Evolutionary conservation across 2,329 filamentous ascomycete genomes (phyloP), one percentile per base, ranked within the genome.

Genomic region (Aspergillus ustus): DNA sequence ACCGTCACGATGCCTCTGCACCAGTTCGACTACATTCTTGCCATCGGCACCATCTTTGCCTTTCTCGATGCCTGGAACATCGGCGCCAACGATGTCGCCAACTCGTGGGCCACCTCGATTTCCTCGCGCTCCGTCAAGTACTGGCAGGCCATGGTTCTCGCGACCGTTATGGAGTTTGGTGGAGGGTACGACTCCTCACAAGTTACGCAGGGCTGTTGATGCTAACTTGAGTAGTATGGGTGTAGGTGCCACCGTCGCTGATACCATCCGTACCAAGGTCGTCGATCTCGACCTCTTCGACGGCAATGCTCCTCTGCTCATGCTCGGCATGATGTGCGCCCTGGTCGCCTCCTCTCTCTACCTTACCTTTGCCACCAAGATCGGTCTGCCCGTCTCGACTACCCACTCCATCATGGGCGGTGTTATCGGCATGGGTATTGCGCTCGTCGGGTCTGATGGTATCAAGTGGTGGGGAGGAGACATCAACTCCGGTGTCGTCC

Each of bases 21-120:
- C 48, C 63, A 67, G 54, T 67, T 56, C 54, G 65, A 67, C 52
- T 66, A 66, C 40, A 60, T 67, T 15, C 60, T 67, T 46, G 65
- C 65, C 45, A 31, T 67, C 6, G 65, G 65, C 45, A 67, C 65
- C 20, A 67, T 67, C n/a, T 67, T 67, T 55, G 63, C 65, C 7
- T 67, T 67, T 34, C 65, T 67, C 2, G 65, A 67, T 49, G 65
- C 65, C 4, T 67, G 61, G 61, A 67, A 67, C 37, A 67, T 67
- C 11, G 65, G 65, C 28, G 65, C 65, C 60, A 67, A 67, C 31
- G 65, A 67, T 66, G 63, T 63, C 15, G 65, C 65, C 61, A 67
- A 67, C 58, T 67, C 65, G 3, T 67, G 61, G 61, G 65, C 65
- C 17, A 67, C 65, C 2, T 67, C 65, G 7, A 60, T 67, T 13